Conservation (phyloP, 495 filamentous ascomycete species). For the Entonaema liquescens region DNA sequence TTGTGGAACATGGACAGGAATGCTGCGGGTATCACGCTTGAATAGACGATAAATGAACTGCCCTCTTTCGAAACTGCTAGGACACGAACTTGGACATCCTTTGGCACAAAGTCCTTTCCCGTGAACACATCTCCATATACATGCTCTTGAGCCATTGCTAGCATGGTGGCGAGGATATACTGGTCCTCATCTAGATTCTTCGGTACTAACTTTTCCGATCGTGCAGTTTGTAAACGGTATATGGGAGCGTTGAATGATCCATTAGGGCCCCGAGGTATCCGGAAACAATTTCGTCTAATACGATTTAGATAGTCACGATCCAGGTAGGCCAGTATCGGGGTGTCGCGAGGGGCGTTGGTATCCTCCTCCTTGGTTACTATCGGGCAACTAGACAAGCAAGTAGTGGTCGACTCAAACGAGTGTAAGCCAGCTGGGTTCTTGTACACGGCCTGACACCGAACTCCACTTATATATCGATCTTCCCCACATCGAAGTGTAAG, state of each 20-base stretch:
- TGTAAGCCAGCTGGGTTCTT: slow-evolving; percentile 30
- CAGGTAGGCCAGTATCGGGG: slow-evolving; percentile 54
- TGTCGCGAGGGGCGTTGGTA: slow-evolving; percentile 7
- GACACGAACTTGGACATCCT: slow-evolving; percentile 52
- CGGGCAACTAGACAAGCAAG: slow-evolving; percentile 34
- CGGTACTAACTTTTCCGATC: slow-evolving; percentile 51
- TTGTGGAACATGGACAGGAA: slow-evolving; percentile 52
- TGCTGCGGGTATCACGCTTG: slow-evolving; percentile 48
- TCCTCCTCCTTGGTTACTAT: background rate
- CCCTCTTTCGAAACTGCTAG: slow-evolving; percentile 52
- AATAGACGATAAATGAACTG: slow-evolving; percentile 54
- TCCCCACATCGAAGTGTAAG: slow-evolving; percentile 52
- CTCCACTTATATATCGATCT: slow-evolving; percentile 40
- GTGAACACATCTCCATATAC: slow-evolving; percentile 45
- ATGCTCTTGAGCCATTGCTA: slow-evolving; percentile 58
- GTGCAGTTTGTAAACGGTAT: slow-evolving; percentile 46
- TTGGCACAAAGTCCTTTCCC: slow-evolving; percentile 28
- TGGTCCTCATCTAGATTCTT: slow-evolving; percentile 53
- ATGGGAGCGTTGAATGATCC: slow-evolving; percentile 48
- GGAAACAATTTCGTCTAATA: slow-evolving; percentile 48
- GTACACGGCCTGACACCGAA: slow-evolving; percentile 51
- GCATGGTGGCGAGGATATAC: slow-evolving; percentile 51
- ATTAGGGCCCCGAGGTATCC: slow-evolving; percentile 41
- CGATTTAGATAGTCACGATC: slow-evolving; percentile 46
- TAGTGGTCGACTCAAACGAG: slow-evolving; percentile 53